Evolutionary conservation across 768 basidiomycete species (phyloP).

Genomic region (Podaxis carcinomalis): DNA sequence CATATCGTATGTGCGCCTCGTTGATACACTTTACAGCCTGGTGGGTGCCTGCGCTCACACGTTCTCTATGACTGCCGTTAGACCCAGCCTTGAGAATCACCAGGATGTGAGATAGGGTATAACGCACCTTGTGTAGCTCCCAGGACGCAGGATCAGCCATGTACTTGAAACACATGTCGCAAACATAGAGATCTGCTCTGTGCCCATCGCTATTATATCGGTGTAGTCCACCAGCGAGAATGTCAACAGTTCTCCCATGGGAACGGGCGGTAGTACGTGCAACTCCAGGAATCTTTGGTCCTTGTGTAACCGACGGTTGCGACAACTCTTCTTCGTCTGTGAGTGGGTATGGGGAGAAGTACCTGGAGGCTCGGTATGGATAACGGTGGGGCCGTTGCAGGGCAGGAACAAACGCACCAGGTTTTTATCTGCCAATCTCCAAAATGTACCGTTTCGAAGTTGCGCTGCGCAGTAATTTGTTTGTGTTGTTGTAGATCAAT

Average conservation of each 20-base stretch:
- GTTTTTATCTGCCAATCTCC: slow-evolving; percentile 85
- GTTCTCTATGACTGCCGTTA: slow-evolving; percentile 43
- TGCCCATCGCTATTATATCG: slow-evolving; percentile 45
- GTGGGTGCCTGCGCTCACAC: slow-evolving; percentile 70
- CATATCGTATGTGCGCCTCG: slow-evolving; percentile 87
- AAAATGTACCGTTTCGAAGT: slow-evolving; percentile 85
- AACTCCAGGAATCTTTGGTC: slow-evolving; percentile 46
- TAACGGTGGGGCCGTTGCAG: not conserved
- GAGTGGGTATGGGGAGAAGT: slow-evolving; percentile 90
- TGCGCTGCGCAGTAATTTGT: slow-evolving; percentile 64
- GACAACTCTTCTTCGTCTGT: slow-evolving; percentile 51
- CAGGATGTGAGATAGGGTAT: not conserved
- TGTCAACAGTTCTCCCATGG: slow-evolving; percentile 70
- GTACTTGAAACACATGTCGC: slow-evolving; percentile 96
- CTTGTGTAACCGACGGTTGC: slow-evolving; percentile 14
- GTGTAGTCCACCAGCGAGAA: slow-evolving; percentile 60
- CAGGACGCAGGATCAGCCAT: slow-evolving; percentile 72
- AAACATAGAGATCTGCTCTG: slow-evolving; percentile 65
- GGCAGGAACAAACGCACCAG: slow-evolving; percentile 51
- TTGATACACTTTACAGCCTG: slow-evolving; percentile 88
- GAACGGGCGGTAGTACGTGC: slow-evolving; percentile 48
- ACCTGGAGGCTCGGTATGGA: slow-evolving; percentile 44
- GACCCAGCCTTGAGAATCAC: not conserved
- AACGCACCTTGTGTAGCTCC: slow-evolving; percentile 62
- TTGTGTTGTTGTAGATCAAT: slow-evolving; percentile 66